Evolutionary conservation across 331 rosid species (phyloP).

Genomic region (Phaseolus coccineus): DNA sequence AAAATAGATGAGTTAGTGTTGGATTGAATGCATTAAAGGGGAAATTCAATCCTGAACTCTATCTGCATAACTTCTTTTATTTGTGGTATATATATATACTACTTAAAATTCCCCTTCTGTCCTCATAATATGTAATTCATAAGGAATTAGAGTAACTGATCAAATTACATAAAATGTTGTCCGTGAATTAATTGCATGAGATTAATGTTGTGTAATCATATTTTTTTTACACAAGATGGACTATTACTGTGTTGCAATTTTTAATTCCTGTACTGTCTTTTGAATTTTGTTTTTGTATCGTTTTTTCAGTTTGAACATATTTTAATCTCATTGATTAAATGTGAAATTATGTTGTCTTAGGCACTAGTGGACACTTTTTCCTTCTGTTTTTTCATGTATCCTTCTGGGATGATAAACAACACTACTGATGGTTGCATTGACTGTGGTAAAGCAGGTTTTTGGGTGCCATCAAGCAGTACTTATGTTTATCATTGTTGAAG

Average conservation of each 20-base stretch:
- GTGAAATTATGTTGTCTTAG: slow-evolving; percentile 16
- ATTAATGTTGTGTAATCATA: slow-evolving; percentile 13
- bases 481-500: slow-evolving; percentile 90
- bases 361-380: slow-evolving; percentile 14
- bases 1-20: slow-evolving; percentile 4
- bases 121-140: slow-evolving; percentile 2
- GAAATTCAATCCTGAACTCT: slow-evolving; percentile 32
- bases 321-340: slow-evolving; percentile 29
- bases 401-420: slow-evolving; percentile 29
- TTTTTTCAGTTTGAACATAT: slow-evolving; percentile 21
- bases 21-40: slow-evolving; percentile 18
- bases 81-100: not conserved
- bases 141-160: slow-evolving; percentile 26
- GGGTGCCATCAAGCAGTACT: slow-evolving; percentile 94
- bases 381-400: slow-evolving; percentile 30
- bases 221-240: not conserved
- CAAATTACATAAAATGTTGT: slow-evolving; percentile 5
- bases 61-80: not conserved
- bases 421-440: slow-evolving; percentile 39
- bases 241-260: slow-evolving; percentile 4
- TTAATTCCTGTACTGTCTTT: slow-evolving; percentile 24
- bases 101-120: not conserved
- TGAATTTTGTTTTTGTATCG: slow-evolving; percentile 15
- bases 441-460: slow-evolving; percentile 79
- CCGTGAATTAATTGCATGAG: slow-evolving; percentile 18